Conservation (phyloP, 2,329 filamentous ascomycete genomes). For the Malbranchea zuffiana region DNA sequence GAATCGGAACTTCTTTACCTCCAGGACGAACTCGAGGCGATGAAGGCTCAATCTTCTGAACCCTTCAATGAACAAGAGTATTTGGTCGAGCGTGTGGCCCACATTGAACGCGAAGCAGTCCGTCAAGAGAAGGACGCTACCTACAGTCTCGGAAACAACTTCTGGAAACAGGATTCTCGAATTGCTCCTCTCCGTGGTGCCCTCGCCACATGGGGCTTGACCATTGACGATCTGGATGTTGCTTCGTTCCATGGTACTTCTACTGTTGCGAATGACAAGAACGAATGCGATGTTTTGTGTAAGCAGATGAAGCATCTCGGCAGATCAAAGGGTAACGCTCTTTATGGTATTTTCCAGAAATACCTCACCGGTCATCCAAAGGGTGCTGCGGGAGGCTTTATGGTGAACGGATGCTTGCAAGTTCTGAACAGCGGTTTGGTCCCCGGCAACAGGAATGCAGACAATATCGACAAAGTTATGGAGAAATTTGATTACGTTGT, state of each 20-base stretch:
- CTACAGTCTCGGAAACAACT: conserved; percentile 89
- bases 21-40: conserved; percentile 81
- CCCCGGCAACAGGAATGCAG: conserved; percentile 92
- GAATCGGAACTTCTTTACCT: conserved; percentile 89
- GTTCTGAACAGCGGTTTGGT: conserved; percentile 89
- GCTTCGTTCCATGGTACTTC: conserved; percentile 99
- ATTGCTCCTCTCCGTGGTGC: conserved; percentile 95
- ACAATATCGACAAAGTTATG: conserved; percentile 93
- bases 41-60: conserved; percentile 64
- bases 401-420: conserved; percentile 97
- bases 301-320: conserved; percentile 92
- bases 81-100: conserved; percentile 67
- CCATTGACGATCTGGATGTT: conserved; percentile 87
- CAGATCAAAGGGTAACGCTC: conserved; percentile 88
- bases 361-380: conserved; percentile 98
- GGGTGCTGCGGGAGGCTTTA: conserved; percentile 98
- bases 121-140: conserved; percentile 90
- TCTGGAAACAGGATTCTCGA: conserved; percentile 91
- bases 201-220: conserved; percentile 94
- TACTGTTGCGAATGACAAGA: conserved; percentile 98
- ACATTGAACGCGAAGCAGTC: conserved; percentile 78
- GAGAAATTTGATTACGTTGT: conserved; percentile 97
- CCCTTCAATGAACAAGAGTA: conserved; percentile 75
- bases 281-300: conserved; percentile 95
- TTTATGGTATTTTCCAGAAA: conserved; percentile 98